These are phyloP conservation scores for Fusarium liriodendri DNA, from an alignment of 2,329 filamentous ascomycete species.

Conservation along the genomic window DNA sequence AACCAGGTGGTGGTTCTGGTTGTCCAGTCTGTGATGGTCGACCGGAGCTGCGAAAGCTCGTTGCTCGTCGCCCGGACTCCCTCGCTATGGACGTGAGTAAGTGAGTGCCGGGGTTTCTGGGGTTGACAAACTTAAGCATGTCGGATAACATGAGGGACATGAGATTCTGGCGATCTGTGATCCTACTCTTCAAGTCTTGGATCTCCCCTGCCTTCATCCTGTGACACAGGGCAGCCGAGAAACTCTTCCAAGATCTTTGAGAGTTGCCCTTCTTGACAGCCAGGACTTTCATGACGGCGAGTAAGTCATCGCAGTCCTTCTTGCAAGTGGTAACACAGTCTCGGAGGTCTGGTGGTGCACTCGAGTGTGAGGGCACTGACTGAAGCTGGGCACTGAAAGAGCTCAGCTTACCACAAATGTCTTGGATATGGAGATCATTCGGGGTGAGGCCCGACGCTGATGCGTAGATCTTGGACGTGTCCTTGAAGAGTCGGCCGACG, in stretches of 20 bases:
- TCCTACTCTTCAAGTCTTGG: not conserved
- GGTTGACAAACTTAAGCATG: not conserved
- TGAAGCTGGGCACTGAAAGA: not conserved
- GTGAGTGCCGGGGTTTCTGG: fast-evolving
- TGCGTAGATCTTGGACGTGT: not conserved
- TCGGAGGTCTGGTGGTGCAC: not conserved
- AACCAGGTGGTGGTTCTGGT: not conserved
- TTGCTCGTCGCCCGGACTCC: not conserved
- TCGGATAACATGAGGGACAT: not conserved
- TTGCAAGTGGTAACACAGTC: not conserved
- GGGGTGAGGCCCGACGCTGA: not conserved
- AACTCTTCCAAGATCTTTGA: not conserved
- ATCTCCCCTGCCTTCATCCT: not conserved
- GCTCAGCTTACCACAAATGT: not conserved
- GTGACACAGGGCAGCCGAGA: not conserved
- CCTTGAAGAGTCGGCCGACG: not conserved
- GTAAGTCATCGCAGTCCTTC: not conserved
- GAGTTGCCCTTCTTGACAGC: not conserved
- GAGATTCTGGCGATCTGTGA: not conserved
- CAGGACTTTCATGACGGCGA: not conserved
- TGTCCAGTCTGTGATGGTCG: not conserved
- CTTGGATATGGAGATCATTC: not conserved
- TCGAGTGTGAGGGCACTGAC: not conserved
- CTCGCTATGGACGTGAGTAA: not conserved
- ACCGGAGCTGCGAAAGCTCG: not conserved